Percentiles rank a stretch among this genome's conserved stretches.
Evolutionary conservation across 179 eudicot species (phyloP).

Genomic region (Silene coronaria): DNA sequence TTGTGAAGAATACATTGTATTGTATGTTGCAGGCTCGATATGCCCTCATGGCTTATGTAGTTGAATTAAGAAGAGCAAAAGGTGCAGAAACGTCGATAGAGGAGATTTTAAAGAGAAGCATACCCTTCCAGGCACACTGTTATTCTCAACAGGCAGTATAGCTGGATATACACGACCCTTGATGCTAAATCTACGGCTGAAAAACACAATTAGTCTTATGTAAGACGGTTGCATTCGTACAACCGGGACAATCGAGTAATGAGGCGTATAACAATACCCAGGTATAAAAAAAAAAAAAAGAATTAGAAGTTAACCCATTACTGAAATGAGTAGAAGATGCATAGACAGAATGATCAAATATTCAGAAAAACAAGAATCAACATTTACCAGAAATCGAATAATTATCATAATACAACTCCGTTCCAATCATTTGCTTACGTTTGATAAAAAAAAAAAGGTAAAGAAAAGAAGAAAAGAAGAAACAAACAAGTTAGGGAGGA

Average conservation of each 20-base stretch:
- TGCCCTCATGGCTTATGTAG: background rate
- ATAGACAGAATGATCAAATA: too few species aligned
- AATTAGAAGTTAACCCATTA: too few species aligned
- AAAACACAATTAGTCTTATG: background rate
- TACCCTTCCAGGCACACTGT: constrained; percentile 73
- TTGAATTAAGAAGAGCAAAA: background rate
- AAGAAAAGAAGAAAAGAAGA: constrained; percentile 16
- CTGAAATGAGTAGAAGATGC: too few species aligned
- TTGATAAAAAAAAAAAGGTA: background rate
- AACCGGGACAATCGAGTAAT: too few species aligned
- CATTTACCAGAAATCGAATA: background rate
- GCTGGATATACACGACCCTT: constrained; percentile 92
- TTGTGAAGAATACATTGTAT: background rate
- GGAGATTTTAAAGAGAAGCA: constrained; percentile 13
- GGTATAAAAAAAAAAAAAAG: too few species aligned
- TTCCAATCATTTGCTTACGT: too few species aligned
- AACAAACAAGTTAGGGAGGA: constrained; percentile 53
- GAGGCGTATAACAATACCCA: too few species aligned
- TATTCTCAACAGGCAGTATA: constrained; percentile 69
- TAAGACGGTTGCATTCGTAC: background rate
- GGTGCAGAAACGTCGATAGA: background rate
- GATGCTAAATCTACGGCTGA: constrained; percentile 80
- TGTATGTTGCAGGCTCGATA: background rate
- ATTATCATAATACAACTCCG: background rate
- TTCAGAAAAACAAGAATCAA: too few species aligned